These are phyloP conservation scores for Zymoseptoria pseudotritici DNA, from an alignment of 2,329 filamentous ascomycete species.

Conservation along the genomic window DNA sequence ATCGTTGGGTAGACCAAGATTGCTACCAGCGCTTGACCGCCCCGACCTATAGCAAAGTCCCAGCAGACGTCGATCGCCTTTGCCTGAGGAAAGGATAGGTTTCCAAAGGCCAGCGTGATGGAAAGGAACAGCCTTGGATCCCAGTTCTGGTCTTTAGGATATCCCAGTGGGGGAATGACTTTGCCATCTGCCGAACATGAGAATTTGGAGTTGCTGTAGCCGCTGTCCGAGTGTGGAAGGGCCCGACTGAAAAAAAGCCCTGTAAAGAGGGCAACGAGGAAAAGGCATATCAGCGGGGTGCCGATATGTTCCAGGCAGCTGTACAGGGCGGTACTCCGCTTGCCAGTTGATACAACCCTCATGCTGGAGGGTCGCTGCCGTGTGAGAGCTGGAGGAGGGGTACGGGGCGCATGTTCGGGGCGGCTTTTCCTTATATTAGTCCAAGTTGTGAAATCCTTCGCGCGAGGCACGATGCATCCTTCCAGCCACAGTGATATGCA, in stretches of 20 bases:
- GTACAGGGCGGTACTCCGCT: not conserved
- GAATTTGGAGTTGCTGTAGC: not conserved
- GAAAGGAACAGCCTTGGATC: slow-evolving; percentile 7
- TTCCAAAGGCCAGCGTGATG: slow-evolving; percentile 8
- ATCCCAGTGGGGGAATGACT: not conserved
- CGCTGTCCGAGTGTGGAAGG: not conserved
- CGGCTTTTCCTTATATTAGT: not conserved
- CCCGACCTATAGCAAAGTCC: slow-evolving; percentile 9
- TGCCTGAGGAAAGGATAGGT: slow-evolving; percentile 6
- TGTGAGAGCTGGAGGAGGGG: not conserved
- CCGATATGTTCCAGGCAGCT: slow-evolving; percentile 1
- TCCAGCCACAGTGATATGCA: too few relatives aligned
- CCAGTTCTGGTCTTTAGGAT: slow-evolving; percentile 3
- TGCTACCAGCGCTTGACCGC: slow-evolving; percentile 8
- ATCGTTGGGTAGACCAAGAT: slow-evolving; percentile 1
- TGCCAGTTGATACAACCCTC: slow-evolving; percentile 1
- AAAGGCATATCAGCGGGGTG: slow-evolving; percentile 1
- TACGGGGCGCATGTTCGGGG: not conserved
- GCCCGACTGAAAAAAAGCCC: not conserved
- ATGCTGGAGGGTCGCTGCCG: not conserved
- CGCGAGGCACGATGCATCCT: not conserved
- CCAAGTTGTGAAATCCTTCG: not conserved
- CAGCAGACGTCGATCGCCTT: slow-evolving; percentile 14
- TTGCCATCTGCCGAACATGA: slow-evolving; percentile 6
- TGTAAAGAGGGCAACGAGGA: not conserved